These are phyloP conservation scores for Heliosperma pusillum DNA, from an alignment of 148 eudicot genomes.

Conservation along the genomic window DNA sequence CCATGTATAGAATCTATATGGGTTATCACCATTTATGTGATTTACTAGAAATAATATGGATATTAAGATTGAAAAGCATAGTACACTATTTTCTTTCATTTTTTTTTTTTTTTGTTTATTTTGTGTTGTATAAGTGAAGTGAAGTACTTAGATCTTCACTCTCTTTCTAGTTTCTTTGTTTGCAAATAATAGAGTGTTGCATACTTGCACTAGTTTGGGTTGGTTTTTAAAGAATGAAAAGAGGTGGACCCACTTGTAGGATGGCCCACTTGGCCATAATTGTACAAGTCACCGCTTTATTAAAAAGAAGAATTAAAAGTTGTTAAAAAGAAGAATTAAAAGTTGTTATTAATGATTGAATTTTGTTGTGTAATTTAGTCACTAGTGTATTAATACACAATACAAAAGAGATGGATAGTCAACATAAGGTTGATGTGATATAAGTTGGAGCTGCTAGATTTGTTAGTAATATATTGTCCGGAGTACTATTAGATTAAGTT, in stretches of 20 bases:
- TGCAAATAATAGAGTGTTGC: background rate
- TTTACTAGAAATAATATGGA: conserved; percentile 20
- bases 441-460: background rate
- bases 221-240: conserved; percentile 1
- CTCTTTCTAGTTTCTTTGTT: background rate
- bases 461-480: background rate
- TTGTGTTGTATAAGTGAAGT: background rate
- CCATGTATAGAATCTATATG: conserved; percentile 60
- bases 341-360: background rate
- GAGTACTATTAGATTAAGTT: no score
- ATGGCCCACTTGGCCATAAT: background rate
- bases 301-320: background rate
- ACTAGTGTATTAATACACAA: background rate
- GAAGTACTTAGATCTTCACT: background rate
- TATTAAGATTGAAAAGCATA: conserved; percentile 12
- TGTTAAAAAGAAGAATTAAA: background rate
- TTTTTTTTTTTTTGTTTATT: no score
- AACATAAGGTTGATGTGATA: background rate
- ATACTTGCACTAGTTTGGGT: background rate
- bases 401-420: background rate
- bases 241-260: background rate
- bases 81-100: conserved; percentile 26
- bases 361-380: background rate
- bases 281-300: conserved; percentile 5
- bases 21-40: conserved; percentile 48